Evolutionary conservation across 1,284 basidiomycete genomes (phyloP), one percentile per base, ranked within the genome.

Genomic region (Cutaneotrichosporon cavernicola): DNA sequence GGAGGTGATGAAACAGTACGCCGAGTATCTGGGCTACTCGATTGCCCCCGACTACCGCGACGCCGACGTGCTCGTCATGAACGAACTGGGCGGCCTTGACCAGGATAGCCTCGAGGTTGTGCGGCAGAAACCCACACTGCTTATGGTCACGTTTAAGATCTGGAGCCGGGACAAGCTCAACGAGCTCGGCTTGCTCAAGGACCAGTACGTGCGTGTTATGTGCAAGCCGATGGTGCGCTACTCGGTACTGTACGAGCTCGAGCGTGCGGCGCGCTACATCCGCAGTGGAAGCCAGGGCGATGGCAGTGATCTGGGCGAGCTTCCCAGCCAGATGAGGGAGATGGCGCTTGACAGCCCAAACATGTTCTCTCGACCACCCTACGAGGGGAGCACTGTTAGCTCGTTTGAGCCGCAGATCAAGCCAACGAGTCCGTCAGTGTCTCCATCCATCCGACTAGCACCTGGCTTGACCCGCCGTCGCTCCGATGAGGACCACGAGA

Each of bases 151-250:
- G 10, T 85, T 87, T 26, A 64, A 62, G 58, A 60, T 51, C 36
- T 61, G 51, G 40, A 50, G 64, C 58, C 65, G 70, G 57, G 68
- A 72, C 21, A 63, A 73, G 16, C 49, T 56, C 22, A 61, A 69
- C 26, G 68, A 92, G 73, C 83, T 83, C 36, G 59, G 56, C 30
- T 9, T 60, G 13, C 38, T 56, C 21, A 56, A 40, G 18, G 43
- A 51, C 22, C 32, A 86, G 87, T n/a, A 93, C 93, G 50, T 46
- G 14, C 58, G 58, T 10, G 92, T 77, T 91, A 90, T 76, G 86
- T 91, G 16, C 84, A 97, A 97, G 78, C 94, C 94, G 4, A 88
- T 88, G 32, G 92, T 93, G 0, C 94, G 93, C 0, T 86, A 86
- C 57, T 87, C 89, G 36, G 82, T 97, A 61, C 85, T 88, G 40